Base-by-base conservation (phyloP, 2,329 filamentous ascomycete genomes). In the Colletotrichum musae region DNA sequence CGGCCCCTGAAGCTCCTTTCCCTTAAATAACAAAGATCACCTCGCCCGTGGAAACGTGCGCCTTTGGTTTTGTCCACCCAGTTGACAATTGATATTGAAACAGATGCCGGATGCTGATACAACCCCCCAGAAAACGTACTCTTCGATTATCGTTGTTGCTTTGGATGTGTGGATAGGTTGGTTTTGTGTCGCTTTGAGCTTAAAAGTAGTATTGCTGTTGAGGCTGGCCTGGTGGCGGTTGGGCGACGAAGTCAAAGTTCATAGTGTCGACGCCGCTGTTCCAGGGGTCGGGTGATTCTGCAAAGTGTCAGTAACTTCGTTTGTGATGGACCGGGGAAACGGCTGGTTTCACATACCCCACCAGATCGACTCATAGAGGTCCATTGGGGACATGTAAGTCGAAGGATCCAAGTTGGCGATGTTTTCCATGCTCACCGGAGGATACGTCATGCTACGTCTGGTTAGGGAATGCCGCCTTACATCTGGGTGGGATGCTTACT, bases 341-440 rank as follows among this genome's bases (percentile, higher is more conserved):
- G 51, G 45, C 16, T 32, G 39, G n/a, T 70, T 39, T 36, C 13
- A 82, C 87, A 77, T 79, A 91, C 89, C 89, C 85, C 88, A 91
- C 80, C 91, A 91, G 53, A 92, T 92, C 4, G 88, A 90, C 74
- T 91, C 89, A 75, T 91, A 92, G 1, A 92, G 79, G 70, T 92
- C 89, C 88, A 92, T 89, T 1, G 89, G 89, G 45, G 89, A 89
- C 83, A 91, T 88, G 72, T 89, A 87, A 41, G 88, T 81, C 3
- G 85, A 82, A 16, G 87, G 87, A 69, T 91, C 89, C 12, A 88
- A 79, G 43, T 81, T 77, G 57, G 80, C 77, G 58, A 89, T 78
- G 53, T 84, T 85, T 6, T 86, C 78, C 41, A 88, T 75, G 57
- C 75, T 77, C 51, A 80, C 76, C 47, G 79, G 79, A 16, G 78